phyloP scores from a whole-genome alignment of 1,284 basidiomycete genomes.

The Boletus smithii region DNA sequence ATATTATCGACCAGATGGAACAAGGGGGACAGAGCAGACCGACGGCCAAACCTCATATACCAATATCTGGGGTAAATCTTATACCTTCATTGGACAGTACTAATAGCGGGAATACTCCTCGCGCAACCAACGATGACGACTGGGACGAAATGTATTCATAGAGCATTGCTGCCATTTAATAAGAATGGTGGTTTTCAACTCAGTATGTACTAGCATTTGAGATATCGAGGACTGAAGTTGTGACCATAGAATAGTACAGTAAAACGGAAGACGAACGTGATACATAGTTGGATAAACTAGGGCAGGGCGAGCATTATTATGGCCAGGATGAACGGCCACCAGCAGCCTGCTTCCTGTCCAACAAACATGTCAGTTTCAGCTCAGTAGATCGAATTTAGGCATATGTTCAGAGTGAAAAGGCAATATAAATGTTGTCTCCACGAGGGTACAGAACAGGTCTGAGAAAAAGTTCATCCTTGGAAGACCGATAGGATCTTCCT shows the following conservation, averaged over 20 bases:
- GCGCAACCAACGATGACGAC: constrained; percentile 37
- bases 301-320: no score
- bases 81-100: constrained; percentile 29
- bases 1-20: constrained; percentile 51
- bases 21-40: constrained; percentile 9
- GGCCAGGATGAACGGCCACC: no score
- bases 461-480: constrained; percentile 25
- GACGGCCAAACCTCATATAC: constrained; percentile 11
- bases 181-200: no score
- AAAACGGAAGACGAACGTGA: no score
- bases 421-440: constrained; percentile 29
- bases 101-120: constrained; percentile 12
- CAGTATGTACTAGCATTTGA: no score
- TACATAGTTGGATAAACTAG: no score
- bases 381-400: not conserved
- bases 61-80: constrained; percentile 22
- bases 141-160: constrained; percentile 55
- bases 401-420: constrained; percentile 17
- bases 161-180: not conserved
- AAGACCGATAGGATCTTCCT: not conserved
- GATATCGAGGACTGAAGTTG: no score
- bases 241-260: no score
- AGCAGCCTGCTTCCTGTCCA: no score
- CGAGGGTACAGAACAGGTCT: constrained; percentile 31
- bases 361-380: constrained; percentile 5